A percentile compares a stretch with the other conserved stretches of the same genome.
Evolutionary conservation across 495 filamentous ascomycete genomes (phyloP).

Genomic region (Penicillium taxi): DNA sequence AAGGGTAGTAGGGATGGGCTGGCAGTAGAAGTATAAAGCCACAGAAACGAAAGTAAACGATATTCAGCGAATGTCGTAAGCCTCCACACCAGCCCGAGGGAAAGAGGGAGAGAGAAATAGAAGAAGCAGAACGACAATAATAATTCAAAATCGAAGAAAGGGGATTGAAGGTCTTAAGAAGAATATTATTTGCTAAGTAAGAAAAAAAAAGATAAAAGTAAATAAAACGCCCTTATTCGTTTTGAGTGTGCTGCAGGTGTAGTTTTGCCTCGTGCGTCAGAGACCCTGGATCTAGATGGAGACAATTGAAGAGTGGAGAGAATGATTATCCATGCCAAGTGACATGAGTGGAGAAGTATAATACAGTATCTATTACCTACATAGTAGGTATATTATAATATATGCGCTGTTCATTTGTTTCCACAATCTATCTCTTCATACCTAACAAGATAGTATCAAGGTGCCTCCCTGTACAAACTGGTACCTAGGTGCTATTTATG

Average conservation of each 20-base stretch:
- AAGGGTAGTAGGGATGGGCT: constrained; percentile 7
- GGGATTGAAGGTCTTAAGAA: background rate
- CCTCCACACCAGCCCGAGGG: constrained; percentile 19
- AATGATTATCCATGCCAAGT: constrained; percentile 25
- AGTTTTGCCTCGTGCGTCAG: constrained; percentile 31
- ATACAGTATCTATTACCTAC: too few relatives aligned
- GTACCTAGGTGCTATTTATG: too few relatives aligned
- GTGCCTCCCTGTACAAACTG: too few relatives aligned
- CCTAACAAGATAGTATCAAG: too few relatives aligned
- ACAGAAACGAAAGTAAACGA: constrained; percentile 17
- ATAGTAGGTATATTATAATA: too few relatives aligned
- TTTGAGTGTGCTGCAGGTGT: constrained; percentile 30
- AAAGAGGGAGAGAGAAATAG: constrained; percentile 12
- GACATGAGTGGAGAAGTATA: too few relatives aligned
- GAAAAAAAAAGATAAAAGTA: constrained; percentile 13
- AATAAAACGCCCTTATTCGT: constrained; percentile 21
- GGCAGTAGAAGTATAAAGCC: constrained; percentile 11
- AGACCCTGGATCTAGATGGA: constrained; percentile 28
- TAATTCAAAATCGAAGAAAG: constrained; percentile 1
- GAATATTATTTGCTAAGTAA: too few relatives aligned
- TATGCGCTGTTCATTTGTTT: too few relatives aligned
- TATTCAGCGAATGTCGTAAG: constrained; percentile 19
- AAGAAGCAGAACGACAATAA: constrained; percentile 8
- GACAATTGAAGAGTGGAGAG: constrained; percentile 18
- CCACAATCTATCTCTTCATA: too few relatives aligned